phyloP scores from a whole-genome alignment of 2,329 filamentous ascomycete species.

The Microdochium nivale region DNA sequence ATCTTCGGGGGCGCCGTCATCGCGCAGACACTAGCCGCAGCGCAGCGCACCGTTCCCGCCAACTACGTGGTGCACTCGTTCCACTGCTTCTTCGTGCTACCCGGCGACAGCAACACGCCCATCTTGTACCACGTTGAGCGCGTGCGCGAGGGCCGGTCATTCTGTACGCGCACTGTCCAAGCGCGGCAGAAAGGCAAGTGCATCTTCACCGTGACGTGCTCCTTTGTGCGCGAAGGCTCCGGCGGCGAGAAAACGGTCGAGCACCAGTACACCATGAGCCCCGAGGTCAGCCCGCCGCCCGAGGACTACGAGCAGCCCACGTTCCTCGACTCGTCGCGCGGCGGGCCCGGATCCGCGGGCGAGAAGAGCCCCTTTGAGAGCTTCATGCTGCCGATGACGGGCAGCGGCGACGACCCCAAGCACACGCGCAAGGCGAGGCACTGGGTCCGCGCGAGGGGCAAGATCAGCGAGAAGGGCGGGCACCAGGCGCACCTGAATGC shows the following conservation, averaged over 20 bases:
- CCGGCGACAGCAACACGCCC: constrained; percentile 75
- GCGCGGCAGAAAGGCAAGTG: constrained; percentile 78
- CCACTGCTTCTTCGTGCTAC: constrained; percentile 98
- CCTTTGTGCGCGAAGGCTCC: constrained; percentile 64
- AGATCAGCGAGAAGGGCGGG: constrained; percentile 64
- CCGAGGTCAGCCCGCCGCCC: constrained; percentile 26
- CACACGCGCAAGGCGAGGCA: constrained; percentile 60
- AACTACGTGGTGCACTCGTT: constrained; percentile 87
- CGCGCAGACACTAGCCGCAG: constrained; percentile 75
- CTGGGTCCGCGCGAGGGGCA: constrained; percentile 69
- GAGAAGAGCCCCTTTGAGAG: constrained; percentile 40
- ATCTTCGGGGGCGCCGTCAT: constrained; percentile 93
- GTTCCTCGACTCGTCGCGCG: constrained; percentile 23
- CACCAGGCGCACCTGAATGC: constrained; percentile 77
- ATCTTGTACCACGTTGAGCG: constrained; percentile 93
- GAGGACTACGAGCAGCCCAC: constrained; percentile 35
- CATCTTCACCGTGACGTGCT: constrained; percentile 94
- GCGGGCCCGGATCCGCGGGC: constrained; percentile 18
- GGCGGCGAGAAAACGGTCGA: constrained; percentile 44
- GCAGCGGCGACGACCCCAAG: constrained; percentile 37
- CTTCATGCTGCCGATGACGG: constrained; percentile 30
- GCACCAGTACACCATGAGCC: constrained; percentile 53
- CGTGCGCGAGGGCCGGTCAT: constrained; percentile 82
- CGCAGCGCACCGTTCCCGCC: constrained; percentile 74
- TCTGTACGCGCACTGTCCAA: constrained; percentile 91